These are phyloP conservation scores for Eucalyptus marginata DNA, from an alignment of 345 rosid genomes.

Conservation along the genomic window DNA sequence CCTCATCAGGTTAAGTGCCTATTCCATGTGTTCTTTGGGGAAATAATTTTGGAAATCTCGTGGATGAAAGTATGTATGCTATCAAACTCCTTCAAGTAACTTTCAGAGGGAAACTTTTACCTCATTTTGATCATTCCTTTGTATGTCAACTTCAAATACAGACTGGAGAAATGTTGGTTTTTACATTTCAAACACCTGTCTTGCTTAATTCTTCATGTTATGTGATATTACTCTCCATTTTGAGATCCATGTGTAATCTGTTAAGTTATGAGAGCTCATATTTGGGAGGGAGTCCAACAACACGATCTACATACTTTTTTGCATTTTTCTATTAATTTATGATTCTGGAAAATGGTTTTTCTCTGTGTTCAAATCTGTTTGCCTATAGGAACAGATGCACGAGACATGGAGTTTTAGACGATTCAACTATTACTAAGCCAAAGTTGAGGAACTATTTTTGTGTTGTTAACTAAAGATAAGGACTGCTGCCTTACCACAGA, in stretches of 20 bases:
- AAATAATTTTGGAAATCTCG: background rate
- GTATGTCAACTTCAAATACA: background rate
- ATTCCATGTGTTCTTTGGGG: background rate
- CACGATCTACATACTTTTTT: background rate
- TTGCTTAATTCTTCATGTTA: background rate
- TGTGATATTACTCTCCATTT: background rate
- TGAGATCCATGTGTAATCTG: background rate
- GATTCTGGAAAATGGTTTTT: background rate
- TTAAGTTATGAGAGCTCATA: background rate
- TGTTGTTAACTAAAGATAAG: background rate
- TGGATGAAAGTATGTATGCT: background rate
- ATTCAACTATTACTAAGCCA: background rate
- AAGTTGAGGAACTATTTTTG: background rate
- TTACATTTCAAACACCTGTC: background rate
- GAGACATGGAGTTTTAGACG: background rate
- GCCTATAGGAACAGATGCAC: background rate
- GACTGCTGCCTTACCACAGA: background rate
- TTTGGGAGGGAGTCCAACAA: background rate
- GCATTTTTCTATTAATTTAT: background rate
- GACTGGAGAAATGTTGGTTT: background rate
- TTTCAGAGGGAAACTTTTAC: background rate
- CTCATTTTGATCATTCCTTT: background rate
- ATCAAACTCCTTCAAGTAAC: background rate
- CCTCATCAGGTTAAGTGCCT: conserved; percentile 34
- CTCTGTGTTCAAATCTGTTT: background rate